Percentiles rank a stretch among this genome's conserved stretches.
Evolutionary conservation across 352 stramenopile species (phyloP).

Genomic region (Globisporangium paroecandrum): DNA sequence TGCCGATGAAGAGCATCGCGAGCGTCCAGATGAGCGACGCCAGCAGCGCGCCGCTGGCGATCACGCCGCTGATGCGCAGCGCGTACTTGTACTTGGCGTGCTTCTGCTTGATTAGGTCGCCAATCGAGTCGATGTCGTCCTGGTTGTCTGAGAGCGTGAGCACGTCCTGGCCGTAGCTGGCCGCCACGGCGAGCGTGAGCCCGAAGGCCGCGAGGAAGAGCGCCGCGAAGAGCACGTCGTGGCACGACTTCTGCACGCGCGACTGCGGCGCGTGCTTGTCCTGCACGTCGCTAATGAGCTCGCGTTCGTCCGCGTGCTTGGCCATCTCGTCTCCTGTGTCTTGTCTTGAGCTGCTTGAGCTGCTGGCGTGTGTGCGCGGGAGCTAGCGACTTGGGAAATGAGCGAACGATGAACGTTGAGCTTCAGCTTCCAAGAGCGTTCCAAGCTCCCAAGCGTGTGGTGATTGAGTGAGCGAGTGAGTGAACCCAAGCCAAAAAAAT

Average conservation of each 20-base stretch:
- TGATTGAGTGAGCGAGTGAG: not conserved
- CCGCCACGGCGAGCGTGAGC: slow-evolving; percentile 21
- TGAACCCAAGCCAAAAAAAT: slow-evolving; percentile 5
- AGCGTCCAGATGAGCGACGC: slow-evolving; percentile 43
- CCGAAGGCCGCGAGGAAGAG: slow-evolving; percentile 25
- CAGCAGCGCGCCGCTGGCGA: slow-evolving; percentile 36
- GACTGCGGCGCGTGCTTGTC: slow-evolving; percentile 21
- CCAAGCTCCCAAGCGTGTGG: not conserved
- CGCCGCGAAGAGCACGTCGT: slow-evolving; percentile 22
- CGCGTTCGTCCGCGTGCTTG: slow-evolving; percentile 15
- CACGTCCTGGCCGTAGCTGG: slow-evolving; percentile 22
- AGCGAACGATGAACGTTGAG: not conserved
- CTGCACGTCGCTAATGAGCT: slow-evolving; percentile 15
- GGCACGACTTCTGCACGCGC: slow-evolving; percentile 26
- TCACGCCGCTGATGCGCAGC: slow-evolving; percentile 37
- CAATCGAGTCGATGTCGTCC: slow-evolving; percentile 24
- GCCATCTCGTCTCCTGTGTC: slow-evolving; percentile 4
- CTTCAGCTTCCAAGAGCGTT: not conserved
- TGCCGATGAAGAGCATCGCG: slow-evolving; percentile 51
- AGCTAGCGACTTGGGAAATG: slow-evolving; percentile 6
- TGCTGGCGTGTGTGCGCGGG: not conserved
- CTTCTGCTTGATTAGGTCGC: slow-evolving; percentile 35
- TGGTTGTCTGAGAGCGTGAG: slow-evolving; percentile 21
- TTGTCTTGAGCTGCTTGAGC: not conserved
- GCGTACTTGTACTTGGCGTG: slow-evolving; percentile 58